Evolutionary conservation across 192 early-diverging fungal genomes (phyloP).

Genomic region (Podila minutissima): DNA sequence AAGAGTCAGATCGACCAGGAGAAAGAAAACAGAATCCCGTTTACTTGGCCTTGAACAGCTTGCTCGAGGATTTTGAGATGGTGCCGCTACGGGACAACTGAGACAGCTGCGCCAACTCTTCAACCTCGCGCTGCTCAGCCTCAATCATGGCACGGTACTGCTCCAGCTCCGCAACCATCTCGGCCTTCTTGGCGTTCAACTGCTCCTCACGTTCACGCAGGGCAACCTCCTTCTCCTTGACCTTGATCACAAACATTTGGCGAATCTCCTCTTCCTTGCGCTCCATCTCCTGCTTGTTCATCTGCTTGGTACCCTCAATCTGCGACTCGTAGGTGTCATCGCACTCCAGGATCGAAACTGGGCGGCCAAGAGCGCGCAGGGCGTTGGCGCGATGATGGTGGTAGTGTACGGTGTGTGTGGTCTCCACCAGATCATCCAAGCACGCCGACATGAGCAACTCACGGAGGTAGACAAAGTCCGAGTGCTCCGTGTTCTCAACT

Average conservation of each 20-base stretch:
- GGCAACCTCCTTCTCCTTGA: conserved; percentile 57
- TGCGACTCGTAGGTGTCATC: conserved; percentile 83
- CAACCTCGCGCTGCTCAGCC: conserved; percentile 35
- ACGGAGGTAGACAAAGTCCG: conserved; percentile 77
- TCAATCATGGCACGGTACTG: conserved; percentile 25
- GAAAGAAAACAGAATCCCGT: not conserved
- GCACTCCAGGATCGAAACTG: conserved; percentile 81
- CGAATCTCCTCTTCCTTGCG: conserved; percentile 79
- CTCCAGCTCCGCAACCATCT: conserved; percentile 38
- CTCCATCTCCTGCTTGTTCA: conserved; percentile 75
- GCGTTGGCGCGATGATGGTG: conserved; percentile 70
- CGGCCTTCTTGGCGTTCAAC: conserved; percentile 44
- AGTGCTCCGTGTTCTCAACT: conserved; percentile 83
- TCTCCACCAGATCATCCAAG: conserved; percentile 84
- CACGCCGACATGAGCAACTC: conserved; percentile 74
- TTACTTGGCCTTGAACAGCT: conserved; percentile 43
- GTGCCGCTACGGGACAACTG: conserved; percentile 25
- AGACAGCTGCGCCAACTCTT: conserved; percentile 21
- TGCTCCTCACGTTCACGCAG: conserved; percentile 57
- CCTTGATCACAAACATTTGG: conserved; percentile 61
- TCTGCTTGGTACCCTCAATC: conserved; percentile 71
- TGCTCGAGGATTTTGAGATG: conserved; percentile 27
- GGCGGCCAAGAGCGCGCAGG: conserved; percentile 76
- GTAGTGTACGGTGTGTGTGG: conserved; percentile 82
- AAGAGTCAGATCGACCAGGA: too few relatives aligned